These are phyloP conservation scores for Podospora australis DNA, from an alignment of 495 filamentous ascomycete genomes.

Conservation along the genomic window DNA sequence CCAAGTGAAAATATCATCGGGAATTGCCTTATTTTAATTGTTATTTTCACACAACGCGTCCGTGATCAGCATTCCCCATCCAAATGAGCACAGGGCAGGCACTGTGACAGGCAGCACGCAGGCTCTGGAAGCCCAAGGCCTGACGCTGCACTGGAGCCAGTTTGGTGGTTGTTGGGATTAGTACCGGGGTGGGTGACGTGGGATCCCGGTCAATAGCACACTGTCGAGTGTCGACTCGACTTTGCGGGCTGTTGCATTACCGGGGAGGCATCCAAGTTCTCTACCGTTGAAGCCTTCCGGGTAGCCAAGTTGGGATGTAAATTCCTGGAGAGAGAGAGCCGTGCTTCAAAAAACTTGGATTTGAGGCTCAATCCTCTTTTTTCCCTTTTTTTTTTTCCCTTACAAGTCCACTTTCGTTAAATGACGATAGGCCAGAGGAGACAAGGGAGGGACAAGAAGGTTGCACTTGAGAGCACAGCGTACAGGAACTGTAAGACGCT, in stretches of 20 bases:
- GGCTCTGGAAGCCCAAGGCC: slow-evolving; percentile 15
- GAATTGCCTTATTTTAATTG: slow-evolving; percentile 15
- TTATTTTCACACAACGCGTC: slow-evolving; percentile 15
- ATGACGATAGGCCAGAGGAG: too few relatives aligned
- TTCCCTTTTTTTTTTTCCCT: too few relatives aligned
- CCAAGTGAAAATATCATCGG: slow-evolving; percentile 11
- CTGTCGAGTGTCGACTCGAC: background rate
- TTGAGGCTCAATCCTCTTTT: too few relatives aligned
- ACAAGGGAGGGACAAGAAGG: too few relatives aligned
- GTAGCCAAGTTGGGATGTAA: background rate
- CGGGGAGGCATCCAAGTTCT: slow-evolving; percentile 7
- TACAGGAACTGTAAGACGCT: too few relatives aligned
- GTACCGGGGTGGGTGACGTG: slow-evolving; percentile 15
- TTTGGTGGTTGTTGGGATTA: slow-evolving; percentile 12
- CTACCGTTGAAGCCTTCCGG: background rate
- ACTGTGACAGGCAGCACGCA: too few relatives aligned
- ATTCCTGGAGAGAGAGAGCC: background rate
- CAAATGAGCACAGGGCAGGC: slow-evolving; percentile 13
- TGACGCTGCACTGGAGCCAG: slow-evolving; percentile 16
- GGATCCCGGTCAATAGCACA: slow-evolving; percentile 9
- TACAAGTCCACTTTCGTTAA: too few relatives aligned
- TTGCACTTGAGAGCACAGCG: too few relatives aligned
- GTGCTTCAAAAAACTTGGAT: too few relatives aligned
- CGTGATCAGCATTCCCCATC: slow-evolving; percentile 16
- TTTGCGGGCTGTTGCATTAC: background rate